Conservation (phyloP, 441 rosid genomes). For the Pelargonium australe region DNA sequence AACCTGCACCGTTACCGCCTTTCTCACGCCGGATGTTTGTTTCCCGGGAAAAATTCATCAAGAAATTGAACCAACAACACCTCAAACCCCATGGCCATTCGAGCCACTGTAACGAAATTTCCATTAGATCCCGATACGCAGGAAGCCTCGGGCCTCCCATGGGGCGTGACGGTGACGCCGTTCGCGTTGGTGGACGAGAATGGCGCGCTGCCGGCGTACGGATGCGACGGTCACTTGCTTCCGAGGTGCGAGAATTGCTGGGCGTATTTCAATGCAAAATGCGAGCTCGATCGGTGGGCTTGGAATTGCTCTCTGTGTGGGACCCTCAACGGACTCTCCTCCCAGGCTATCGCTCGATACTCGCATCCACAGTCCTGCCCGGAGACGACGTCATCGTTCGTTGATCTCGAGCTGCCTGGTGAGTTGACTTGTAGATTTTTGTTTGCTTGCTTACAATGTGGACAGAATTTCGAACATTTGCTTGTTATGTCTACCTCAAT, state of each 20-base stretch:
- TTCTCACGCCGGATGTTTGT: background rate
- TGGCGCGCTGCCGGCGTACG: constrained; percentile 61
- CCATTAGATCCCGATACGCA: constrained; percentile 74
- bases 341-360: constrained; percentile 71
- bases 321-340: constrained; percentile 74
- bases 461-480: background rate
- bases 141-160: constrained; percentile 78
- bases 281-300: constrained; percentile 96
- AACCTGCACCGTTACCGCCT: constrained; percentile 1
- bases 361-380: constrained; percentile 71
- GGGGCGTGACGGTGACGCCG: constrained; percentile 94
- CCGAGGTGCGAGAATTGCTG: constrained; percentile 95
- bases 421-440: constrained; percentile 18
- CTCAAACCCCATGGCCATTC: constrained; percentile 55
- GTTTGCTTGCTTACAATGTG: background rate
- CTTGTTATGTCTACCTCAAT: background rate
- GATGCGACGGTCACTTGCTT: constrained; percentile 67
- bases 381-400: constrained; percentile 84
- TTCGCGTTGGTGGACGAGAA: constrained; percentile 82
- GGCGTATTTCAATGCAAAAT: constrained; percentile 86
- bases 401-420: constrained; percentile 86
- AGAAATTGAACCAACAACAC: background rate
- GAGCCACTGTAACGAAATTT: constrained; percentile 75
- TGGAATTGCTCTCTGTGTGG: constrained; percentile 92
- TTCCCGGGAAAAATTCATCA: background rate